Evolutionary conservation across 169 alveolate species (phyloP).

Genomic region (Perkinsus marinus): DNA sequence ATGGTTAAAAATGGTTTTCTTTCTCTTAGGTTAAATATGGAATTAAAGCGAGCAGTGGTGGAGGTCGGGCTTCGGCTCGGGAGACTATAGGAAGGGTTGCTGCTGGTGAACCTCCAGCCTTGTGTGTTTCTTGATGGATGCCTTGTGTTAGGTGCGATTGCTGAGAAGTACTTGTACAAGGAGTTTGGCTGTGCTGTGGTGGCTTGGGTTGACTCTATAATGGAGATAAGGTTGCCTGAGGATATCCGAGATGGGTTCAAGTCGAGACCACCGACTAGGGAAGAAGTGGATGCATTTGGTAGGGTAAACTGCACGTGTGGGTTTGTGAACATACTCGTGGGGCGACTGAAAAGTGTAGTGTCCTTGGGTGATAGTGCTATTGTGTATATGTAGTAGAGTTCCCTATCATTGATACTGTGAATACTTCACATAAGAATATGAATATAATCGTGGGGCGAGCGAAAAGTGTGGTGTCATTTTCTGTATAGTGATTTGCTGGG

Average conservation of each 20-base stretch:
- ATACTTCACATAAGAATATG: too few species aligned
- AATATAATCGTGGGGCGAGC: too few species aligned
- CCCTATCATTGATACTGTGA: too few species aligned
- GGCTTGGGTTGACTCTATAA: neutral
- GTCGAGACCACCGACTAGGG: conserved; percentile 2
- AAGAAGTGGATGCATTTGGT: conserved; percentile 8
- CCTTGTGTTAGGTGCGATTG: conserved; percentile 26
- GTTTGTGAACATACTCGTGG: neutral
- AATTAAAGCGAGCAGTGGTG: conserved; percentile 48
- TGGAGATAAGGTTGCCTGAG: neutral
- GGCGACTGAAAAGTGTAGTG: too few species aligned
- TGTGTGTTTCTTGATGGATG: neutral
- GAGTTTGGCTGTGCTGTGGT: neutral
- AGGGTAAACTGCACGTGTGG: neutral
- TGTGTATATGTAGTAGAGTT: too few species aligned
- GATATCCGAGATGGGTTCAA: neutral
- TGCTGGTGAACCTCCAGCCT: conserved; percentile 12
- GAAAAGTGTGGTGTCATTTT: too few species aligned
- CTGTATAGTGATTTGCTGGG: too few species aligned
- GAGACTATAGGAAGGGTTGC: conserved; percentile 57
- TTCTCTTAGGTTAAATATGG: conserved; percentile 24
- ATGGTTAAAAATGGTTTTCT: too few species aligned
- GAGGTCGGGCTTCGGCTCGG: conserved; percentile 60
- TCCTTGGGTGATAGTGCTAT: too few species aligned
- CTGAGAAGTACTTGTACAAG: conserved; percentile 17